phyloP scores from a whole-genome alignment of 345 rosid species.

The Eucalyptus sideroxylon region DNA sequence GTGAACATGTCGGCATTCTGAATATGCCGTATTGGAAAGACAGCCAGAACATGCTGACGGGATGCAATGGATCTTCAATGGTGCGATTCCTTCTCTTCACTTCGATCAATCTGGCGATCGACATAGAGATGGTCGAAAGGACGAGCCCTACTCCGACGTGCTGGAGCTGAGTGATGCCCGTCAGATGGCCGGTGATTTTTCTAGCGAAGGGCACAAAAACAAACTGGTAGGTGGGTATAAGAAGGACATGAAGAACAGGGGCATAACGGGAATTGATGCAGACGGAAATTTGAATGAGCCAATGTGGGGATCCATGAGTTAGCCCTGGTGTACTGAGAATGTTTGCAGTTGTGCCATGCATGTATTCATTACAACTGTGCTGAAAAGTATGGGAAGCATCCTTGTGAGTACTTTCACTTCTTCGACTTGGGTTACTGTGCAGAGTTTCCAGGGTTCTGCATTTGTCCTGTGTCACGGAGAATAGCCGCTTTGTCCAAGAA shows the following conservation, averaged over 20 bases:
- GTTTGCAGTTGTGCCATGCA: slow-evolving; percentile 63
- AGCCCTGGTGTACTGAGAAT: slow-evolving; percentile 58
- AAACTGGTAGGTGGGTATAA: slow-evolving; percentile 43
- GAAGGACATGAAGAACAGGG: slow-evolving; percentile 32
- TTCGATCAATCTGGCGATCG: slow-evolving; percentile 26
- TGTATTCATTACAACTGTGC: slow-evolving; percentile 56
- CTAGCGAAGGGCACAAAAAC: slow-evolving; percentile 27
- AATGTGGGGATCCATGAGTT: slow-evolving; percentile 34
- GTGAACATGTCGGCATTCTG: slow-evolving; percentile 68
- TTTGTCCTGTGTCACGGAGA: neutral
- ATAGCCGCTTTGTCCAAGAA: slow-evolving; percentile 4
- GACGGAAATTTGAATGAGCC: slow-evolving; percentile 30
- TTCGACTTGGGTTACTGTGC: slow-evolving; percentile 35
- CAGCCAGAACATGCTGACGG: slow-evolving; percentile 42
- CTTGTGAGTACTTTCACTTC: slow-evolving; percentile 49
- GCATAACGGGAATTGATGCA: slow-evolving; percentile 51
- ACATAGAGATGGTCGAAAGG: neutral
- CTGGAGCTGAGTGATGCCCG: slow-evolving; percentile 47
- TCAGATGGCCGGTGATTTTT: slow-evolving; percentile 19
- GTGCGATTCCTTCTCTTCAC: slow-evolving; percentile 22
- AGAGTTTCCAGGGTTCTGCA: neutral
- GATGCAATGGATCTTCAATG: neutral
- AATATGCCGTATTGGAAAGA: slow-evolving; percentile 58
- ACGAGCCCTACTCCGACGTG: neutral
- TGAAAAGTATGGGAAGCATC: slow-evolving; percentile 39